Evolutionary conservation across 2,329 filamentous ascomycete genomes (phyloP), one percentile per base, ranked within the genome.

Genomic region (Trichoderma koningii): DNA sequence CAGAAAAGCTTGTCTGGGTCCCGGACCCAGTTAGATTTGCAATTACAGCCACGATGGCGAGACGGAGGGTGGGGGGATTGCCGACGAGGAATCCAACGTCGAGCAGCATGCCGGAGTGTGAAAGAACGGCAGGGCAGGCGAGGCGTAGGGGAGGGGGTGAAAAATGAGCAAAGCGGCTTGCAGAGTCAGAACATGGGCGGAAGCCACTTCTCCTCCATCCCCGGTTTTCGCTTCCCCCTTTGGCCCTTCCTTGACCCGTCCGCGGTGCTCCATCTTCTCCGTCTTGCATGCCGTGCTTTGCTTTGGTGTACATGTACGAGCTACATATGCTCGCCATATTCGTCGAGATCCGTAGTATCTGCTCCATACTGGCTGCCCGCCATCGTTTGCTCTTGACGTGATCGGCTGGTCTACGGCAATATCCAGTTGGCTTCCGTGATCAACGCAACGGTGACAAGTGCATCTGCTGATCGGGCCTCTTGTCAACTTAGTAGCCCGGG

Each of bases 1-100:
- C 42, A 61, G 34, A 38, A 38, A 65, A 65, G 64, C 64, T 65
- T 65, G 64, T 65, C 52, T 62, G 56, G 52, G 42, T 55, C 56
- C 42, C 38, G 57, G 56, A 55, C 64, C 64, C 55, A 63, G 55
- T 65, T 50, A 65, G 55, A 65, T 53, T 65, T 57, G 63, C 63
- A 65, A 65, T 60, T 53, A 60, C 55, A 65, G 53, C 63, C 64
- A 65, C 64, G 56, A 65, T 65, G 64, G 56, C 56, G 64, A 61
- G 50, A 65, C 21, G 51, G 51, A 53, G 50, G 42, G 64, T 65
- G 48, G 64, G 57, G 64, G 64, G 64, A 56, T 52, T 38, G 26
- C 50, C 64, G 30, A 52, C 34, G 51, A 59, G 64, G 64, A 59
- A 62, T 62, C 56, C 50, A 55, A 56, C 57, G 51, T 59, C 52